These are phyloP conservation scores for Fusarium verrucosum DNA, from an alignment of 2,329 filamentous ascomycete species.

Conservation along the genomic window DNA sequence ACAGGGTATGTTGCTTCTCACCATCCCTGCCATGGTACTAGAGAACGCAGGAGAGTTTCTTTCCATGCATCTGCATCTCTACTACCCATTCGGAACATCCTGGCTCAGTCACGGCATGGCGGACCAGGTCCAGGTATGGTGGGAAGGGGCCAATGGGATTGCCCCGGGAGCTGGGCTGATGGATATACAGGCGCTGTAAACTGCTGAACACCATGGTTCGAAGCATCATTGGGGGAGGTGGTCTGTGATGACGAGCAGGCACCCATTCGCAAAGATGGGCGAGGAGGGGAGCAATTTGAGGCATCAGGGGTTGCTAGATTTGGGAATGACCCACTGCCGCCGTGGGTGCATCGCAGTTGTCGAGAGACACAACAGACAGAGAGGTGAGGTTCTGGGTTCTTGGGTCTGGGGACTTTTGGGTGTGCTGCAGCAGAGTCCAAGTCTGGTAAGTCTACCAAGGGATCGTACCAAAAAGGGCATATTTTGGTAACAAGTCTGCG, in stretches of 20 bases:
- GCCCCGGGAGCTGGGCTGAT: conserved; percentile 28
- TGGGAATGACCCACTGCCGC: conserved; percentile 32
- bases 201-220: conserved; percentile 31
- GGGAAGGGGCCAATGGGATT: conserved; percentile 39
- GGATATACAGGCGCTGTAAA: conserved; percentile 31
- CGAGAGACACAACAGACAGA: conserved; percentile 14
- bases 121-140: conserved; percentile 33
- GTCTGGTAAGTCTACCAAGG: conserved; percentile 12
- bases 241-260: conserved; percentile 40
- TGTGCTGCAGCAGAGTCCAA: conserved; percentile 14
- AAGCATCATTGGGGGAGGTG: conserved; percentile 38
- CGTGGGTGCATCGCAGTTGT: conserved; percentile 24
- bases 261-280: conserved; percentile 29
- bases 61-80: conserved; percentile 36
- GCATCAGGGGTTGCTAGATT: conserved; percentile 30
- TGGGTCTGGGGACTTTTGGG: conserved; percentile 21
- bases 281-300: conserved; percentile 29
- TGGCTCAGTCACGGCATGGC: conserved; percentile 31
- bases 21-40: conserved; percentile 35
- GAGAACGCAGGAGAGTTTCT: conserved; percentile 30
- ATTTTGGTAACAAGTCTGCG: conserved; percentile 20
- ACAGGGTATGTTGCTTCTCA: conserved; percentile 20
- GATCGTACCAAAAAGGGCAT: conserved; percentile 30
- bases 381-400: conserved; percentile 3
- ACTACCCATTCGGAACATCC: conserved; percentile 41